A percentile compares a stretch with the other conserved stretches of the same genome.
Conservation (phyloP, 2,329 filamentous ascomycete species). For the Colletotrichum costaricense region DNA sequence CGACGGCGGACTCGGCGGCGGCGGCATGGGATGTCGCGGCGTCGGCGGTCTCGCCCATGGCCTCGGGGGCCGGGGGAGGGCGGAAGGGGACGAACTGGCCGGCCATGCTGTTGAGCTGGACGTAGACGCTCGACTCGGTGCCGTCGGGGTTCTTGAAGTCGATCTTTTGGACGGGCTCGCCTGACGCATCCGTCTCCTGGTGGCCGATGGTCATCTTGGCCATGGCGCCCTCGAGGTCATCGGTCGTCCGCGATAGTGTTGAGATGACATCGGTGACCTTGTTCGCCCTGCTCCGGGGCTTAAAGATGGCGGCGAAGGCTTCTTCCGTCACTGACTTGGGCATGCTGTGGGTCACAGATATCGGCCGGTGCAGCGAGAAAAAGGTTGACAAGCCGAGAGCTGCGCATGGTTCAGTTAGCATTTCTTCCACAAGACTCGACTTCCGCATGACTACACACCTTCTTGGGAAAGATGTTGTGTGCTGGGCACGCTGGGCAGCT, state of each 20-base stretch:
- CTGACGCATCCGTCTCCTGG: constrained; percentile 53
- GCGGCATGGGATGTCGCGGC: constrained; percentile 38
- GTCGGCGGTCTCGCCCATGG: constrained; percentile 56
- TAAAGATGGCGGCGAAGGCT: constrained; percentile 88
- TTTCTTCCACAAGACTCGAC: not conserved
- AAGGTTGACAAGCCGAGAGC: constrained; percentile 91
- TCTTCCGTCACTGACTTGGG: constrained; percentile 78
- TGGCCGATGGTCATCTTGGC: constrained; percentile 61
- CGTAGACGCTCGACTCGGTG: constrained; percentile 67
- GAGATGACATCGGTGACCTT: constrained; percentile 73
- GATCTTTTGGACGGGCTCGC: constrained; percentile 61
- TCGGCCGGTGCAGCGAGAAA: constrained; percentile 95
- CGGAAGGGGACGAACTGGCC: constrained; percentile 83
- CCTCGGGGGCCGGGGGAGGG: constrained; percentile 82
- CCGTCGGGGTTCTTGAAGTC: constrained; percentile 68
- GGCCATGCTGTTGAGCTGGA: constrained; percentile 76
- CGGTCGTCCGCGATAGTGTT: constrained; percentile 71
- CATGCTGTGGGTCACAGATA: constrained; percentile 86
- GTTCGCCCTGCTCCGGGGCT: constrained; percentile 61
- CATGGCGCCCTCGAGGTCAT: constrained; percentile 70
- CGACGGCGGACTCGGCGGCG: constrained; percentile 45
- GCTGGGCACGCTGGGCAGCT: constrained; percentile 79
- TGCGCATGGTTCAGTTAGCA: constrained; percentile 49
- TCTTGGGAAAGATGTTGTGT: constrained; percentile 78
- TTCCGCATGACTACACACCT: constrained; percentile 56